Evolutionary conservation across 148 eudicot species (phyloP), one percentile per base, ranked within the genome.

Genomic region (Hydrangea macrophylla): DNA sequence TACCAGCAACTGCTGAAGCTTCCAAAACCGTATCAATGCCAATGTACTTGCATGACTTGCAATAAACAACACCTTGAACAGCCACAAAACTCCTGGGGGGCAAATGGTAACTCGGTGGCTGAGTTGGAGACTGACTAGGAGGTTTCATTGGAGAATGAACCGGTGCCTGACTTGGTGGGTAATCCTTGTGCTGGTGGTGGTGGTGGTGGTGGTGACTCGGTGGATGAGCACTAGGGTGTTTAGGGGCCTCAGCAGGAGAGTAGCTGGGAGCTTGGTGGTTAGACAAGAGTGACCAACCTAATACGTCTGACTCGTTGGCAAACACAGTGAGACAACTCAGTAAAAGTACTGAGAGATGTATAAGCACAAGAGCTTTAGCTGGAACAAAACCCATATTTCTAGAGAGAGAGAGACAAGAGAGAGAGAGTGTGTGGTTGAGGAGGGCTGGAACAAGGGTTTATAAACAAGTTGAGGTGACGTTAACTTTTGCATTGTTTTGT

Each of bases 51-150:
- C 98, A 92, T 40, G 86, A 62, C 64, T 92, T 89, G 82, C 98
- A 92, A 63, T 80, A 92, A 39, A 92, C 93, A 55, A 89, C 80
- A 1, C 98, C 98, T 53, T 84, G 81, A 9, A 89, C 85, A 6
- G 91, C 89, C 4, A 89, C 78, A 6, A 55, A 42, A 25, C 75
- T 77, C 73, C 83, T 76, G 6, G 70, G 56, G 15, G 70, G 73
- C 4, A 39, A 61, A 24, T 51, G 44, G 11, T 48, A 7, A 12
- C 7, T 33, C 2, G 78, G 78, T 26, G 78, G 73, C 6, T 58
- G 65, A 23, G 9, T 62, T 22, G 53, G 53, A 1, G 18, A 70
- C 7, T 31, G 50, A 53, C 28, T 33, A n/a, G 73, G 73, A 1
- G 42, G 10, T 30, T 36, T 8, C 7, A 37, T 15, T 48, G 65